Evolutionary conservation across 768 basidiomycete genomes (phyloP), one percentile per base, ranked within the genome.

Genomic region (Tulasnella sp.): DNA sequence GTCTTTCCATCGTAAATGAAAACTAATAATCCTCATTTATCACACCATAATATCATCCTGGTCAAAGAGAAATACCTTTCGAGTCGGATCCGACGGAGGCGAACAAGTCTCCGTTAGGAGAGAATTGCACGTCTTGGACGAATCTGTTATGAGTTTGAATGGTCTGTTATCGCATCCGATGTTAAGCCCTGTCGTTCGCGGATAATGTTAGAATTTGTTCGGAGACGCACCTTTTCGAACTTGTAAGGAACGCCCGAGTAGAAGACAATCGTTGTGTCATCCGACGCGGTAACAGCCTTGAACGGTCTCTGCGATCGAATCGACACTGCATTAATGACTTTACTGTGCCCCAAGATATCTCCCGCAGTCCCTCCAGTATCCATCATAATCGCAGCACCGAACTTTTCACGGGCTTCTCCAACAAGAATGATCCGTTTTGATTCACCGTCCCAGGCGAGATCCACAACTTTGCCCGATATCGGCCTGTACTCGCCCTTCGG

Each of bases 361-460:
- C 97, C 97, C 2, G 92, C 93, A 0, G 94, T 94, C 9, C 93
- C 90, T 0, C 96, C 96, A 31, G 90, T 91, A 83, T 95, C 95
- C 85, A 94, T 89, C 89, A 94, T 91, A 85, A 96, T 95, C 0
- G 93, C 94, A 83, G 93, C 90, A 4, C 93, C 95, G 83, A 94
- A 95, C 95, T 93, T 95, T 84, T 96, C 97, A 81, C 92, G 89
- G 48, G 96, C 96, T 82, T 97, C 95, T 77, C 97, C 97, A 18
- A 95, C 97, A 9, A 93, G 95, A 75, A 98, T 94, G 80, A 99
- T 93, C n/a, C 97, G 90, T 85, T 98, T 97, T 84, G 94, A 95
- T 86, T 98, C 97, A 1, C 94, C 94, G 84, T 98, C 97, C 97
- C 97, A 99, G 16, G 93, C 93, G 31, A 99, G 90, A 86, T 98